A percentile compares a stretch with the other conserved stretches of the same genome.
phyloP scores from a whole-genome alignment of 2,329 filamentous ascomycete genomes.

The Periglandula ipomoeae region DNA sequence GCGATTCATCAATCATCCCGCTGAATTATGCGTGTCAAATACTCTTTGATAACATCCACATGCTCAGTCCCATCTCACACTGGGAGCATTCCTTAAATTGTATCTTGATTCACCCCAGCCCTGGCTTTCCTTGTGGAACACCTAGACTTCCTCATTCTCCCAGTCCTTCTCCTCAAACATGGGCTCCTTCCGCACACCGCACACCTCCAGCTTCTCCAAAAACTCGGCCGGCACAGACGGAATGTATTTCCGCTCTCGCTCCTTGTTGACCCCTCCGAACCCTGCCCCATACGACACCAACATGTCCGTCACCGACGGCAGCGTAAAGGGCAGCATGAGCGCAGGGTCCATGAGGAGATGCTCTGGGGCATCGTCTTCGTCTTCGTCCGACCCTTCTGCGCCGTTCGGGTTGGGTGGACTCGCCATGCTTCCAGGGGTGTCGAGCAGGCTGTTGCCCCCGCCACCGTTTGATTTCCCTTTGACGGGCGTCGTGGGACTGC shows the following conservation, averaged over 20 bases:
- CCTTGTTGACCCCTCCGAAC: conserved; percentile 84
- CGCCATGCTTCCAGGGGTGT: conserved; percentile 32
- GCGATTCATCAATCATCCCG: too few species aligned
- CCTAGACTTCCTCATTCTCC: conserved; percentile 54
- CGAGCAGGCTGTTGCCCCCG: conserved; percentile 26
- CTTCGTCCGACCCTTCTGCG: conserved; percentile 33
- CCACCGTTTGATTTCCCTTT: conserved; percentile 26
- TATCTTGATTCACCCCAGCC: neutral
- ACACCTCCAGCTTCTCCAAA: conserved; percentile 70
- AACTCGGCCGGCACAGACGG: conserved; percentile 93
- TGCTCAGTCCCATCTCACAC: too few species aligned
- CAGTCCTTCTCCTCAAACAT: conserved; percentile 57
- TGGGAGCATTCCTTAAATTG: too few species aligned
- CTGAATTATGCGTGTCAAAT: too few species aligned
- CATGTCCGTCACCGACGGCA: conserved; percentile 97
- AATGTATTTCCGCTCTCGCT: conserved; percentile 90
- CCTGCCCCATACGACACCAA: conserved; percentile 89
- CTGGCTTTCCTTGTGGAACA: too few species aligned
- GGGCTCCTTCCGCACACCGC: conserved; percentile 40
- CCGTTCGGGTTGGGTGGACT: conserved; percentile 28
- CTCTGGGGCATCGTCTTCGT: conserved; percentile 57
- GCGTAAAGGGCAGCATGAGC: conserved; percentile 86
- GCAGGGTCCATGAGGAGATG: conserved; percentile 79
- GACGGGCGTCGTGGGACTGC: conserved; percentile 35
- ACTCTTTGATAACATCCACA: neutral